Evolutionary conservation across 306 rosid species (phyloP).

Genomic region (Carpinus viminea): DNA sequence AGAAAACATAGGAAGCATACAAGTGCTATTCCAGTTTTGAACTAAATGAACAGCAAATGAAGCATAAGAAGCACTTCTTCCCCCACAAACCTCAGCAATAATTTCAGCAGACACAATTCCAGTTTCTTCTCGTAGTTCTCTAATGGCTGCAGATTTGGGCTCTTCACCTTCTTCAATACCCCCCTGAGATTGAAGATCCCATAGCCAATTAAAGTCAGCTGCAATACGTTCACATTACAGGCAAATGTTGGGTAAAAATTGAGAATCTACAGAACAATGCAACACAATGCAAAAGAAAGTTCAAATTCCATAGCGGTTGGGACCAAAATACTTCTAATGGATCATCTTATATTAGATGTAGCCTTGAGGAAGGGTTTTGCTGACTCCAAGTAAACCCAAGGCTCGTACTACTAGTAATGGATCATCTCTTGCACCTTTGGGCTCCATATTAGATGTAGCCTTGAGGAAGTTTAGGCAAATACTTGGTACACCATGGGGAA

Average conservation of each 20-base stretch:
- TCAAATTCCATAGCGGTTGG: constrained; percentile 8
- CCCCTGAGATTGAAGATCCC: constrained; percentile 54
- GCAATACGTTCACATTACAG: constrained; percentile 9
- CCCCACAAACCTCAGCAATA: constrained; percentile 63
- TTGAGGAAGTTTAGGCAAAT: not conserved
- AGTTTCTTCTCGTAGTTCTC: constrained; percentile 93
- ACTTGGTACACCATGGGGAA: not conserved
- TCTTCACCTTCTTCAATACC: constrained; percentile 97
- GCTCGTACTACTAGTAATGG: not conserved
- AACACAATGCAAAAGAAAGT: not conserved
- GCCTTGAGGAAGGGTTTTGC: constrained; percentile 3
- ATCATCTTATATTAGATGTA: constrained; percentile 2
- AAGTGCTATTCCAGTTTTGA: not conserved
- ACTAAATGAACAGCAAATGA: constrained; percentile 23
- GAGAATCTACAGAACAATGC: not conserved
- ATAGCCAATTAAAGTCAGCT: constrained; percentile 5
- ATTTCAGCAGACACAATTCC: constrained; percentile 85
- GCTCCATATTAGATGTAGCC: not conserved
- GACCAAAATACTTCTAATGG: constrained; percentile 4
- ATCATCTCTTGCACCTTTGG: not conserved
- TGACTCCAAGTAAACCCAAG: not conserved
- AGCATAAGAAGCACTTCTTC: constrained; percentile 1
- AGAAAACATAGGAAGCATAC: constrained; percentile 1
- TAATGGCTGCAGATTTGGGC: constrained; percentile 78
- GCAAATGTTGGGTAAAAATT: not conserved